A percentile compares a stretch with the other conserved stretches of the same genome.
Conservation (phyloP, 2,329 filamentous ascomycete genomes). For the Pseudogymnoascus sp. region DNA sequence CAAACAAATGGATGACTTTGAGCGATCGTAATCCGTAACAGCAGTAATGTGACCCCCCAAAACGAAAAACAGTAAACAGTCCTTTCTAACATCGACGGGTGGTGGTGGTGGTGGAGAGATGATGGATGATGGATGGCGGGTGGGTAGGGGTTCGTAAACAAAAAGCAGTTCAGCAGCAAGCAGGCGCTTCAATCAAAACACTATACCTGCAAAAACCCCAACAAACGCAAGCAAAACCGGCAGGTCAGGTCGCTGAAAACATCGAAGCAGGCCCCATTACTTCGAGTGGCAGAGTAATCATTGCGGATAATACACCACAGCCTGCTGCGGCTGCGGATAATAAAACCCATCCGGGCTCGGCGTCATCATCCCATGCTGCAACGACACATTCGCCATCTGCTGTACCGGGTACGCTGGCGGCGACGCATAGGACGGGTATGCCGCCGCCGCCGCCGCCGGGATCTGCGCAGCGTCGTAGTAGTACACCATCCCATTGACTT, state of each 20-base stretch:
- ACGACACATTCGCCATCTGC: constrained; percentile 41
- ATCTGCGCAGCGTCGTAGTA: constrained; percentile 80
- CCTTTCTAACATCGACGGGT: background rate
- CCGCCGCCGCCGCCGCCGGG: constrained; percentile 29
- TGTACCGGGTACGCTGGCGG: constrained; percentile 46
- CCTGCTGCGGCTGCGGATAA: constrained; percentile 46
- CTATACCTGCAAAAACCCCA: constrained; percentile 20
- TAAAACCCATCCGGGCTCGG: constrained; percentile 62
- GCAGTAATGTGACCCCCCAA: background rate
- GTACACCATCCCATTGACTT: constrained; percentile 92
- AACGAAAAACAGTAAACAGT: background rate
- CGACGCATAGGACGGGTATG: constrained; percentile 37
- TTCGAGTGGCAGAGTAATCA: constrained; percentile 28
- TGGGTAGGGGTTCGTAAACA: background rate
- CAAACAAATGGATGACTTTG: background rate
- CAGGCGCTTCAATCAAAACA: constrained; percentile 15
- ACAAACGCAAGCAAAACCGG: constrained; percentile 22
- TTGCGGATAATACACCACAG: constrained; percentile 54
- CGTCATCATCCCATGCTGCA: constrained; percentile 75
- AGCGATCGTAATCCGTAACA: background rate
- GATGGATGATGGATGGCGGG: background rate
- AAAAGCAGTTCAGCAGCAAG: constrained; percentile 15
- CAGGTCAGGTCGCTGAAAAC: constrained; percentile 22
- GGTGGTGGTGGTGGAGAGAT: background rate
- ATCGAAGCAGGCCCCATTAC: constrained; percentile 16